These are phyloP conservation scores for Aspergillus sp. DNA, from an alignment of 2,329 filamentous ascomycete genomes.

Conservation along the genomic window DNA sequence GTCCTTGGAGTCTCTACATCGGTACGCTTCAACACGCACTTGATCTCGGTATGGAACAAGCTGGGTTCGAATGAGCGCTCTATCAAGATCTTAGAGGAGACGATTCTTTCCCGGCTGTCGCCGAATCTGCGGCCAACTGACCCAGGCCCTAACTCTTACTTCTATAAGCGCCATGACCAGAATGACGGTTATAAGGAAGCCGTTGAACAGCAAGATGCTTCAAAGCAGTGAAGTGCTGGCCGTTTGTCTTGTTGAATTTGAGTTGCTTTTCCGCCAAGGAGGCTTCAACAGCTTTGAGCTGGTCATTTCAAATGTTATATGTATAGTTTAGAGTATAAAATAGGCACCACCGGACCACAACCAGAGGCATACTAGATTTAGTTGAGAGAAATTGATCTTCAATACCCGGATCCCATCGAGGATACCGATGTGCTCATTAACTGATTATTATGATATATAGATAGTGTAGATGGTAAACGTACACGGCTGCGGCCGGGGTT, in stretches of 20 bases:
- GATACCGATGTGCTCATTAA: not conserved
- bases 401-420: not conserved
- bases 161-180: slow-evolving; percentile 88
- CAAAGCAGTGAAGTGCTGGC: not conserved
- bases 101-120: slow-evolving; percentile 74
- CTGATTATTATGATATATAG: not conserved
- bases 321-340: not conserved
- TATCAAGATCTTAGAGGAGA: slow-evolving; percentile 72
- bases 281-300: not conserved
- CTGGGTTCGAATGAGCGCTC: slow-evolving; percentile 80
- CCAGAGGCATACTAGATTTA: not conserved
- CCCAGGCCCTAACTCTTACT: slow-evolving; percentile 51
- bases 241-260: not conserved
- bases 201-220: slow-evolving; percentile 12
- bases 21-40: slow-evolving; percentile 84
- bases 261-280: not conserved
- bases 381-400: not conserved
- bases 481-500: not conserved
- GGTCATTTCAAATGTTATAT: not conserved
- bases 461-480: not conserved
- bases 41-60: slow-evolving; percentile 93
- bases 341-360: not conserved
- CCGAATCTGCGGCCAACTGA: slow-evolving; percentile 72
- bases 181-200: slow-evolving; percentile 76
- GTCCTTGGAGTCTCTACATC: slow-evolving; percentile 87